Percentiles rank a stretch among this genome's conserved stretches.
Evolutionary conservation across 495 filamentous ascomycete genomes (phyloP).

Genomic region (Tuber indicum): DNA sequence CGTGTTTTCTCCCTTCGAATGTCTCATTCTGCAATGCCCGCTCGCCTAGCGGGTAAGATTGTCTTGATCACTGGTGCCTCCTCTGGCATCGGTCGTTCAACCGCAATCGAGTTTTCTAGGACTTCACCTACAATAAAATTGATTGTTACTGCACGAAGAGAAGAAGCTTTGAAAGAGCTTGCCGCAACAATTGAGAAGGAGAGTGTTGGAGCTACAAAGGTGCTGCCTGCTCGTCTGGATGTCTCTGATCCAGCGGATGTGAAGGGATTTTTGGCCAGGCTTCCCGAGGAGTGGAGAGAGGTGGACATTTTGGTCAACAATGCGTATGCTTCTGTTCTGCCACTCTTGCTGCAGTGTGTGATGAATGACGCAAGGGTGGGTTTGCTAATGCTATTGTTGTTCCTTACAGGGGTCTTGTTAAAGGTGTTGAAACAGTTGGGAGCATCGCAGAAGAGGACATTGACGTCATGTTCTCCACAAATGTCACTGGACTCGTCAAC

Average conservation of each 20-base stretch:
- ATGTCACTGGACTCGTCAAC: slow-evolving; percentile 89
- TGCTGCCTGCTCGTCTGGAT: slow-evolving; percentile 76
- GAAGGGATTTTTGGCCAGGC: slow-evolving; percentile 59
- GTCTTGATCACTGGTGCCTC: slow-evolving; percentile 88
- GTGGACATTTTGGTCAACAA: slow-evolving; percentile 95
- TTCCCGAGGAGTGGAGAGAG: slow-evolving; percentile 78
- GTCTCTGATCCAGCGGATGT: slow-evolving; percentile 76
- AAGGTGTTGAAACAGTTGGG: slow-evolving; percentile 78
- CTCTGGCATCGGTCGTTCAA: slow-evolving; percentile 82
- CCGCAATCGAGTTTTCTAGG: slow-evolving; percentile 84
- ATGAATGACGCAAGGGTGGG: neutral
- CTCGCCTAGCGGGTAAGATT: slow-evolving; percentile 90
- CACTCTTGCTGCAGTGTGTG: neutral
- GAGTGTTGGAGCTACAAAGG: slow-evolving; percentile 63
- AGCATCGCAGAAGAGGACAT: slow-evolving; percentile 79
- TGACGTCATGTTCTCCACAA: slow-evolving; percentile 80
- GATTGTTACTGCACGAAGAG: slow-evolving; percentile 75
- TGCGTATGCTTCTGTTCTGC: slow-evolving; percentile 58
- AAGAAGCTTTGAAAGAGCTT: slow-evolving; percentile 69
- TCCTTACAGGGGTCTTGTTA: slow-evolving; percentile 67
- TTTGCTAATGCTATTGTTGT: slow-evolving; percentile 6
- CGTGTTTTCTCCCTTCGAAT: slow-evolving; percentile 47
- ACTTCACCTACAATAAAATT: slow-evolving; percentile 75
- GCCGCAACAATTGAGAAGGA: slow-evolving; percentile 71
- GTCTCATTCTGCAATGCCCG: slow-evolving; percentile 66